Conservation (phyloP, 2,329 filamentous ascomycete genomes). For the Cladosporium sp. region DNA sequence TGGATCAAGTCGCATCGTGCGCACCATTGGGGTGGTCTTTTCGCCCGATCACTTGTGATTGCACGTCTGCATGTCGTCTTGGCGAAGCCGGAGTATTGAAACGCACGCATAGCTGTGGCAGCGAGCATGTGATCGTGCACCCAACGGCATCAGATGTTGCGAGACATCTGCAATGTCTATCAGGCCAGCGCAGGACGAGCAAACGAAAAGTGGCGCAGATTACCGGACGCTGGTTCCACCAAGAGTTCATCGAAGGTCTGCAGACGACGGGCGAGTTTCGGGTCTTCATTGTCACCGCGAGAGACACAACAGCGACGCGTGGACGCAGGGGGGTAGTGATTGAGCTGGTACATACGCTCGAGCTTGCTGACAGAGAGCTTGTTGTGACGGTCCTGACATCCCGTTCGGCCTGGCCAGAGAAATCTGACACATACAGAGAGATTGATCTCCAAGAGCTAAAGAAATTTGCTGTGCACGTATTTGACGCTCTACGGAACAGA, state of each 20-base stretch:
- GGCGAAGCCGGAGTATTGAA: conserved; percentile 1
- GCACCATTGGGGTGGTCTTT: background rate
- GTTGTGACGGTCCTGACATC: background rate
- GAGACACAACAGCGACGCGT: background rate
- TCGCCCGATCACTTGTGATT: conserved; percentile 4
- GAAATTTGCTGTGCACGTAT: background rate
- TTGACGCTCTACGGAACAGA: background rate
- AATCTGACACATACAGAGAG: background rate
- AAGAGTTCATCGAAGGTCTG: background rate
- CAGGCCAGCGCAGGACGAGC: background rate
- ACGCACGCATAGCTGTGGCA: background rate
- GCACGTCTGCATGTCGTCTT: background rate
- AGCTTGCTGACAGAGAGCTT: background rate
- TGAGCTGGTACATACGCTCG: background rate
- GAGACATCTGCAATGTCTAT: background rate
- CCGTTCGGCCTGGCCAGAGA: background rate
- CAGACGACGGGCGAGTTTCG: background rate
- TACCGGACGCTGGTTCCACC: conserved; percentile 2
- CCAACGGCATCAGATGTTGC: background rate
- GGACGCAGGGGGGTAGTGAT: background rate
- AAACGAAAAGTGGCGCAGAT: background rate
- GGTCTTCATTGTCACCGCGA: background rate
- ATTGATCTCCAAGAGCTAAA: background rate
- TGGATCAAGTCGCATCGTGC: background rate
- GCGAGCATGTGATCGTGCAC: background rate